Base-by-base conservation (phyloP, 495 filamentous ascomycete genomes). In the Pseudomonodictys pantanalensis region DNA sequence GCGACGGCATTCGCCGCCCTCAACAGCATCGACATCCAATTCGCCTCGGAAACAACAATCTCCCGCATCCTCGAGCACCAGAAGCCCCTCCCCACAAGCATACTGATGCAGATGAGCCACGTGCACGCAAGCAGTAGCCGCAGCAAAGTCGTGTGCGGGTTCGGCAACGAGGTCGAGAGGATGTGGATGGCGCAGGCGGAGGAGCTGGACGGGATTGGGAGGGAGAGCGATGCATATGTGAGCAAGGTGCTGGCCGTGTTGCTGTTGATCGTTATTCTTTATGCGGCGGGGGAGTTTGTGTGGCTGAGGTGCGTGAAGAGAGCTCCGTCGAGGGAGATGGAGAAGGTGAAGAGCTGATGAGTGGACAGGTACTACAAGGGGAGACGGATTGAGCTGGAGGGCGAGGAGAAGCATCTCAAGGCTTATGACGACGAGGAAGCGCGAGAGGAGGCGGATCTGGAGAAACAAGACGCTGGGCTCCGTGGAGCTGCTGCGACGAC, bases 321-420 rank as follows among this genome's bases (percentile, higher is more conserved):
- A 56, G 52, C 45, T 57, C 17, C 52, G 50, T 25, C 44, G 53
- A 15, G 49, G 46, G 20, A 52, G 52, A 7, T 56, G 43, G 26
- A 35, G 15, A 8, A 15, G 32, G 8, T 35, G 8, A 35, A n/a
- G n/a, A n/a, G n/a, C n/a, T n/a, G n/a, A n/a, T n/a, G 8, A 35
- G 32, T 35, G 8, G 32, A 8, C 15, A 41, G 38, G 20, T 41
- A 41, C 38, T 41, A 5, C 12, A 15, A 15, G 3, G 38, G 38
- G 20, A 18, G 38, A 18, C 4, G 20, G 38, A 41, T 41, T 18
- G 20, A 41, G 38, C 38, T 41, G 3, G 38, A 41, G 38, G 38
- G 38, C 15, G 4, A 15, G 38, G 38, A 41, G 12, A 41, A 41
- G 38, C 15, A 12, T n/a, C 20, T 41, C 15, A 41, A 12, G 3